These are phyloP conservation scores for Lactifluus volemus DNA, from an alignment of 768 basidiomycete genomes.

Conservation along the genomic window DNA sequence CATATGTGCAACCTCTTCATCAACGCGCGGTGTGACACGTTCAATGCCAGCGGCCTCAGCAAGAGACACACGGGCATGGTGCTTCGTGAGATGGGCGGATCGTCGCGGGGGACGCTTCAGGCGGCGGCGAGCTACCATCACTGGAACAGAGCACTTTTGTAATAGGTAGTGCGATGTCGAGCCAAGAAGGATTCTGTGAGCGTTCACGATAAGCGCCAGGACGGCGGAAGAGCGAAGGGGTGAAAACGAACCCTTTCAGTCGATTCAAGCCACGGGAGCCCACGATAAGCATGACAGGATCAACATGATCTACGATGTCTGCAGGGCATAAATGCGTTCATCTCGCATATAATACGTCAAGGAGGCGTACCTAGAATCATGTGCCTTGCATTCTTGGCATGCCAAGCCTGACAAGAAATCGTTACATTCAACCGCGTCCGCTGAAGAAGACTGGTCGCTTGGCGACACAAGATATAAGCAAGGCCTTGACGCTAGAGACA, in stretches of 20 bases:
- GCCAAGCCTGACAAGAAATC: slow-evolving; percentile 90
- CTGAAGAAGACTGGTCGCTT: slow-evolving; percentile 83
- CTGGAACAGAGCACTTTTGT: slow-evolving; percentile 90
- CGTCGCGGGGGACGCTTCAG: slow-evolving; percentile 82
- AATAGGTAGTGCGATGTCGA: slow-evolving; percentile 94
- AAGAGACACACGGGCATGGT: slow-evolving; percentile 76
- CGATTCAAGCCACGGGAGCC: slow-evolving; percentile 88
- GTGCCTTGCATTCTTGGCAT: slow-evolving; percentile 90
- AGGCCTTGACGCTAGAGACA: slow-evolving; percentile 68
- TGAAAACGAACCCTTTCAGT: slow-evolving; percentile 66
- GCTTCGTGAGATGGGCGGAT: slow-evolving; percentile 70
- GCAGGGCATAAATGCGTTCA: not conserved
- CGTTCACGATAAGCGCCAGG: not conserved
- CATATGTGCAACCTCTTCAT: slow-evolving; percentile 76
- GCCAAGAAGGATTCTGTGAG: slow-evolving; percentile 73
- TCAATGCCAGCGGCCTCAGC: slow-evolving; percentile 83
- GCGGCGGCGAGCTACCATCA: slow-evolving; percentile 91
- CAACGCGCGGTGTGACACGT: slow-evolving; percentile 76
- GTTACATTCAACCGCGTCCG: slow-evolving; percentile 83
- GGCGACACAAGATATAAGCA: slow-evolving; percentile 81
- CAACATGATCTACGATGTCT: slow-evolving; percentile 81
- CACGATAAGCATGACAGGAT: slow-evolving; percentile 90
- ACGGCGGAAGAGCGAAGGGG: not conserved
- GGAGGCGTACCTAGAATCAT: slow-evolving; percentile 63
- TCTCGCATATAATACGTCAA: not conserved